These are phyloP conservation scores for Tagetes erecta DNA, from an alignment of 129 eudicot species.

Conservation along the genomic window DNA sequence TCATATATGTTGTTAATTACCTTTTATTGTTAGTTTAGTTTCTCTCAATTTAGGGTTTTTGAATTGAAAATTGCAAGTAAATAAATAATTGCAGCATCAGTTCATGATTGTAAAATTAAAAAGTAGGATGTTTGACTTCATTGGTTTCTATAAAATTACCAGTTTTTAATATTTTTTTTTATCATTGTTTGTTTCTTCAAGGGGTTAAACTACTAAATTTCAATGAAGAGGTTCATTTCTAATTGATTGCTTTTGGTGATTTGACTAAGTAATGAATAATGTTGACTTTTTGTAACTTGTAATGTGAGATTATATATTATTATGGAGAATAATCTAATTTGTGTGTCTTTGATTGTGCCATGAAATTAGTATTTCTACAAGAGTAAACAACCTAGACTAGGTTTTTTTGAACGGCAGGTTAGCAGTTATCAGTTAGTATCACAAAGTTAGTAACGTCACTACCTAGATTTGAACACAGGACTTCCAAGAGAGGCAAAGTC, in stretches of 20 bases:
- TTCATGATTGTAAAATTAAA: background rate
- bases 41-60: background rate
- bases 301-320: too few species aligned
- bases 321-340: too few species aligned
- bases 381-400: too few species aligned
- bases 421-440: too few species aligned
- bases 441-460: too few species aligned
- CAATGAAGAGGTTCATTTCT: background rate
- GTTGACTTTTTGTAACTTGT: background rate
- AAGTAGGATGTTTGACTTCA: background rate
- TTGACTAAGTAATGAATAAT: background rate
- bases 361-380: too few species aligned
- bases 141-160: background rate
- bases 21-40: background rate
- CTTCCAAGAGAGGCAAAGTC: too few species aligned
- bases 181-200: background rate
- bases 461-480: too few species aligned
- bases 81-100: background rate
- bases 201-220: background rate
- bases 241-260: background rate
- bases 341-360: too few species aligned
- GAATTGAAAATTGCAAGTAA: background rate
- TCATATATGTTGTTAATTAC: background rate
- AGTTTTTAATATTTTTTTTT: background rate
- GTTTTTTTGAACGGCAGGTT: too few species aligned